Evolutionary conservation across 2,329 filamentous ascomycete species (phyloP).

Genomic region (Aspergillus eucalypticola): DNA sequence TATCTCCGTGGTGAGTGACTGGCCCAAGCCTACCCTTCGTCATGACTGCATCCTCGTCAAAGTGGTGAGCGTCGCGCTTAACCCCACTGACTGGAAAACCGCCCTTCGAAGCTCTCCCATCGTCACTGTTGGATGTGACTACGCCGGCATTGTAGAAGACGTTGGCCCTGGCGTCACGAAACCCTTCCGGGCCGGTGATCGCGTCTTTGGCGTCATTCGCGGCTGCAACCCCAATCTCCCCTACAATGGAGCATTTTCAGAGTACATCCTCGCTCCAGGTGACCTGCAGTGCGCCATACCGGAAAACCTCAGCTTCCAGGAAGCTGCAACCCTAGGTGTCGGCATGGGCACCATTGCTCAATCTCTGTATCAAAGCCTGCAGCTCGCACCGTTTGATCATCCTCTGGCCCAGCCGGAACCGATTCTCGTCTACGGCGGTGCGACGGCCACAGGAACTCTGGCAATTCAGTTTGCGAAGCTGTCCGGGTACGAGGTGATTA

Average conservation of each 20-base stretch:
- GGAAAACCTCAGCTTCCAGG: conserved; percentile 51
- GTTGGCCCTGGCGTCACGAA: conserved; percentile 52
- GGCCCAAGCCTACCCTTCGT: not conserved
- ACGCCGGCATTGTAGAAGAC: not conserved
- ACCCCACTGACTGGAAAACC: conserved; percentile 3
- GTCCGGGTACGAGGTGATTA: conserved; percentile 32
- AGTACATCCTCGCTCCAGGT: conserved; percentile 54
- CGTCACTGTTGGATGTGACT: conserved; percentile 1
- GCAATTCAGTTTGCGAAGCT: conserved; percentile 44
- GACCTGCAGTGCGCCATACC: conserved; percentile 51
- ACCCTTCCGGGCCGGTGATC: conserved; percentile 52
- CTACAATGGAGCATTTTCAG: conserved; percentile 53
- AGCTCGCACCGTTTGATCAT: conserved; percentile 28
- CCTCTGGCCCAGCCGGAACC: conserved; percentile 20
- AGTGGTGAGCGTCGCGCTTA: not conserved
- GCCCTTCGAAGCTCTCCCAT: not conserved
- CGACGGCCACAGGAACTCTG: conserved; percentile 37
- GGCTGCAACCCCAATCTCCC: not conserved
- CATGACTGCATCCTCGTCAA: conserved; percentile 1
- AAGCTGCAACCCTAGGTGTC: conserved; percentile 54
- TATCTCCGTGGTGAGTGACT: not conserved
- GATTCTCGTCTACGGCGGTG: conserved; percentile 45
- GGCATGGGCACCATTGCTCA: conserved; percentile 56
- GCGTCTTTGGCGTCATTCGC: conserved; percentile 48
- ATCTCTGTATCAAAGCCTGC: conserved; percentile 36